Evolutionary conservation across 176 grass and related monocot genomes (phyloP), one percentile per base, ranked within the genome.

Genomic region (Sorghum bicolor): DNA sequence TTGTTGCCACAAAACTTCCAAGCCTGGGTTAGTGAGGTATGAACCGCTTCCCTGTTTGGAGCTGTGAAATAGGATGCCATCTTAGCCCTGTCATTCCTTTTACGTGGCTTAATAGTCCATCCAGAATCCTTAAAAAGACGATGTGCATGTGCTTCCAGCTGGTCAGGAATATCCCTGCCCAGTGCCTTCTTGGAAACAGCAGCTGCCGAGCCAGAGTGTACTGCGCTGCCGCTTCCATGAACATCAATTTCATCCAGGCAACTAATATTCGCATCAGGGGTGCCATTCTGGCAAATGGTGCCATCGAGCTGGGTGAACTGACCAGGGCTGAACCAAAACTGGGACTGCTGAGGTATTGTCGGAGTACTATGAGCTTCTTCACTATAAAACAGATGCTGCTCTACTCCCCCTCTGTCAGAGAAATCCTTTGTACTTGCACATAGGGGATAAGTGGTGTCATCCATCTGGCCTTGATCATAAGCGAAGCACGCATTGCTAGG

Each of bases 91-190:
- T 99, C 96, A 28, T 92, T 99, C 82, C 93, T 91, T 52, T 90
- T 92, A n/a, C 96, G 91, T 48, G 96, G 93, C 70, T 90, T 92
- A 67, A 99, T 96, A 64, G 80, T 88, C 96, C 96, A 99, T 64
- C 96, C 96, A 45, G 93, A 86, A 83, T 99, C 96, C 74, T 75
- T 94, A 64, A 99, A 92, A 76, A 99, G 89, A 52, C 67, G 63
- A 52, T 96, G 88, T 4, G 93, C 93, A 72, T 99, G 87, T 12
- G 64, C 88, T 76, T 90, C 89, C 48, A 99, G 69, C 65, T 83
- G 93, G 52, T 99, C 96, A 33, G 96, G 94, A 55, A 99, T 89
- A 64, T 96, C 96, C 83, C 90, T 96, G 85, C 88, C 93, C 58
- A 93, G 32, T 10, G 81, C 50, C 74, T 81, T 93, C 73, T 79